Base-by-base conservation (phyloP, 2,329 filamentous ascomycete species). In the Alternaria conjuncta region DNA sequence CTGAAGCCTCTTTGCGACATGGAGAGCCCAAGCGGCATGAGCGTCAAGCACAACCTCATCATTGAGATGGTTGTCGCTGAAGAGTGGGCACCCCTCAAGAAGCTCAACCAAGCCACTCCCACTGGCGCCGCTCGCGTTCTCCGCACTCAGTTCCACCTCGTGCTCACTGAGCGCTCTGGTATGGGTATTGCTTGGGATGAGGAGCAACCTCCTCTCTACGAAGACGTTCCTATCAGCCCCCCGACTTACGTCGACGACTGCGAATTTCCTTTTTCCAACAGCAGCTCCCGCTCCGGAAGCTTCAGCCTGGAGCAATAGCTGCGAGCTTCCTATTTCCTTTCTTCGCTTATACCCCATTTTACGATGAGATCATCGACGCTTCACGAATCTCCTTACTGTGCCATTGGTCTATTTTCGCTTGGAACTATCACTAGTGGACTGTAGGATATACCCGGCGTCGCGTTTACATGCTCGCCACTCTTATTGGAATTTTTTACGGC, bases 141-240 rank as follows among this genome's bases (percentile, higher is more conserved):
- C 64, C 88, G 95, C 69, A 97, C 97, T 87, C 93, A 97, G 78
- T 98, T 97, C 83, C 89, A 88, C 72, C 86, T 96, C 57, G 84
- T 89, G 61, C 86, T 98, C 59, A 97, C 94, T 5, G 92, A 97
- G 82, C 88, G 92, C 63, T 88, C 88, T 20, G 95, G 95, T 18
- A 87, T 97, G 77, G 94, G 95, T 55, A 94, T 99, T 73, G 93
- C 92, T 71, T 99, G 96, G 95, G 95, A 98, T 72, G 95, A 97
- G 81, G 95, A 99, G 83, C 90, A 92, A 75, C 95, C 95, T 12
- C 95, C 95, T 1, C 88, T 96, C 70, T 99, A 99, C 81, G 91
- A 96, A 80, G 93, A 98, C 76, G 94, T 98, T 45, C 94, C 95
- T 1, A 90, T 89, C 3, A 93, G 91, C 73, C 95, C 95, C 53